These are phyloP conservation scores for Pulveroboletus frians DNA, from an alignment of 768 basidiomycete species.

Conservation along the genomic window DNA sequence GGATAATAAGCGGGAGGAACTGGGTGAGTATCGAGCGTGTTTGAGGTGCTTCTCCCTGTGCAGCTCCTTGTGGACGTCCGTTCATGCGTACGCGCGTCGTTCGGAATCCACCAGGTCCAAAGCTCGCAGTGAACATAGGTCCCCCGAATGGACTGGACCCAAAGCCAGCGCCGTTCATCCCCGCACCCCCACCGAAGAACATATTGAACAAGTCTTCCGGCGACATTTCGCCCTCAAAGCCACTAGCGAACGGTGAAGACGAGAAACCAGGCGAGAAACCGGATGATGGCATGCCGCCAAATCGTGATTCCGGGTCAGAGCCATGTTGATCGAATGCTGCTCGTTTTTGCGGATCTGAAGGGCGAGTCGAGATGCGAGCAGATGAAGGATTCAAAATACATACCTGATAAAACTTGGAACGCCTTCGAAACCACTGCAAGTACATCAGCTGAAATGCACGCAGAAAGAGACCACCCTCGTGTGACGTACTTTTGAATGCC, in stretches of 20 bases:
- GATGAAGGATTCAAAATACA: neutral
- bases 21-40: slow-evolving; percentile 63
- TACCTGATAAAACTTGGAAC: slow-evolving; percentile 89
- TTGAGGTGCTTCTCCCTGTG: slow-evolving; percentile 39
- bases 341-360: slow-evolving; percentile 78
- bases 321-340: slow-evolving; percentile 81
- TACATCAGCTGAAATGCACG: slow-evolving; percentile 4
- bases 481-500: slow-evolving; percentile 85
- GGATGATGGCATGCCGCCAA: slow-evolving; percentile 62
- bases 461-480: neutral
- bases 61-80: slow-evolving; percentile 31
- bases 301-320: slow-evolving; percentile 84
- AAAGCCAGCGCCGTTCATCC: slow-evolving; percentile 41
- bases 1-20: slow-evolving; percentile 76
- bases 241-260: slow-evolving; percentile 43
- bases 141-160: slow-evolving; percentile 46
- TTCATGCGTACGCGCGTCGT: slow-evolving; percentile 52
- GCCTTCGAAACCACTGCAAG: slow-evolving; percentile 91
- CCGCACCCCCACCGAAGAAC: slow-evolving; percentile 80
- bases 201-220: slow-evolving; percentile 98
- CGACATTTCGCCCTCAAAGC: slow-evolving; percentile 80
- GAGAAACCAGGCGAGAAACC: slow-evolving; percentile 46
- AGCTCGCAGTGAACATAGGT: slow-evolving; percentile 70
- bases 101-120: slow-evolving; percentile 81
- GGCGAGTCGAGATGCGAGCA: slow-evolving; percentile 5